These are phyloP conservation scores for Aquilaria malaccensis DNA, from an alignment of 345 rosid genomes.

Conservation along the genomic window DNA sequence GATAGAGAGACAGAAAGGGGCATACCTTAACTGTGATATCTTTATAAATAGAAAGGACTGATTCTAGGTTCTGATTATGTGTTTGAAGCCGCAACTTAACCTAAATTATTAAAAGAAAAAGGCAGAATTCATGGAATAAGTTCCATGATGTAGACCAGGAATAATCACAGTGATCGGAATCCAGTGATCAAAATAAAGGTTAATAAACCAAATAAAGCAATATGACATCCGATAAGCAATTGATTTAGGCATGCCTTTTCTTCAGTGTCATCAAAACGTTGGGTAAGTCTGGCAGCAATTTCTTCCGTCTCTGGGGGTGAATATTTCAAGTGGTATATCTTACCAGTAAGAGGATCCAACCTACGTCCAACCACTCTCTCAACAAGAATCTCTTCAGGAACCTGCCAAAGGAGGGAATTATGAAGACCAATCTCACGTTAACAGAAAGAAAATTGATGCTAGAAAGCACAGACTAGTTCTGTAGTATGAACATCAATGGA, in stretches of 20 bases:
- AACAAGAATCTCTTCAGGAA: slow-evolving; percentile 78
- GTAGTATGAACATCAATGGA: not conserved
- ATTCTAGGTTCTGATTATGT: slow-evolving; percentile 74
- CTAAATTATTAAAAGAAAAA: slow-evolving; percentile 23
- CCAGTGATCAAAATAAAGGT: not conserved
- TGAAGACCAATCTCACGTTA: not conserved
- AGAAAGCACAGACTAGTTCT: not conserved
- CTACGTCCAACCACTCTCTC: slow-evolving; percentile 94
- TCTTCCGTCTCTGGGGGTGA: slow-evolving; percentile 88
- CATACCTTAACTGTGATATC: slow-evolving; percentile 72
- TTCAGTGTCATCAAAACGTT: slow-evolving; percentile 91
- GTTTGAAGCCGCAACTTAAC: slow-evolving; percentile 76
- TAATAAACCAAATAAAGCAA: slow-evolving; percentile 2
- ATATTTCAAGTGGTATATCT: slow-evolving; percentile 85
- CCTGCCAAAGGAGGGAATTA: slow-evolving; percentile 38
- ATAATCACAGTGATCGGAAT: not conserved
- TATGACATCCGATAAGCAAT: slow-evolving; percentile 1
- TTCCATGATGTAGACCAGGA: not conserved
- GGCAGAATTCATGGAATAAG: not conserved
- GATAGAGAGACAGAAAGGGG: slow-evolving; percentile 17
- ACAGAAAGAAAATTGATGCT: not conserved
- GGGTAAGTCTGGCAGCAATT: slow-evolving; percentile 80
- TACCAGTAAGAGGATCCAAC: slow-evolving; percentile 89
- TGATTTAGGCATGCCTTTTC: slow-evolving; percentile 58
- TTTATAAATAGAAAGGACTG: slow-evolving; percentile 74